Evolutionary conservation across 306 rosid species (phyloP), one percentile per base, ranked within the genome.

Genomic region (Cicer arietinum): DNA sequence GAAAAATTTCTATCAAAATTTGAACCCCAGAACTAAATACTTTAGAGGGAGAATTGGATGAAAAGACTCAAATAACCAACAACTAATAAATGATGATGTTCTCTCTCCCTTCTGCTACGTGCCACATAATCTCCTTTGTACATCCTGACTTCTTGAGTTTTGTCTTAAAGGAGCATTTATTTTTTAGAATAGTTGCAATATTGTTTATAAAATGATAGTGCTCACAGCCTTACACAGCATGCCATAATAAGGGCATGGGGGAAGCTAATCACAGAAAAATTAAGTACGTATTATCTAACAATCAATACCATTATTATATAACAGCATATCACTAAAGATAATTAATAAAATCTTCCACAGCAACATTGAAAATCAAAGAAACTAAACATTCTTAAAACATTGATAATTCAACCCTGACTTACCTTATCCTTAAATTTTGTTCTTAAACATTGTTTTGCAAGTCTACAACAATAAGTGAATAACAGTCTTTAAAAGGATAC

Each of bases 61-160:
- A 76, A 54, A 6, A 44, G 18, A 60, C 48, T 72, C 64, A 66
- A 46, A 37, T 64, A 73, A 73, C 67, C 51, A 68, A 67, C 51
- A 67, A 66, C 63, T 12, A 52, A 50, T 41, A 77, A 58, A 52
- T 62, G 57, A 67, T 40, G 52, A 7, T 20, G 51, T 50, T 77
- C 22, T 25, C 22, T 16, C 65, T 37, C 66, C 73, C 16, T 77
- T 41, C 54, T 13, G 37, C 62, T 8, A 7, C 30, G 62, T 12
- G 7, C 80, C 74, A 45, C 62, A 37, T 41, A 30, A 3, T 57
- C 63, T 47, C 30, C 9, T 41, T 77, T 65, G 50, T 39, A 14
- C 67, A 6, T 48, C 72, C 51, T 10, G 30, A 18, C 45, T 73
- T 45, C n/a, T 57, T 50, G 59, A 42, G 12, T 30, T 7, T 48